Evolutionary conservation across 148 eudicot species (phyloP), one percentile per base, ranked within the genome.

Genomic region (Silene uniflora): DNA sequence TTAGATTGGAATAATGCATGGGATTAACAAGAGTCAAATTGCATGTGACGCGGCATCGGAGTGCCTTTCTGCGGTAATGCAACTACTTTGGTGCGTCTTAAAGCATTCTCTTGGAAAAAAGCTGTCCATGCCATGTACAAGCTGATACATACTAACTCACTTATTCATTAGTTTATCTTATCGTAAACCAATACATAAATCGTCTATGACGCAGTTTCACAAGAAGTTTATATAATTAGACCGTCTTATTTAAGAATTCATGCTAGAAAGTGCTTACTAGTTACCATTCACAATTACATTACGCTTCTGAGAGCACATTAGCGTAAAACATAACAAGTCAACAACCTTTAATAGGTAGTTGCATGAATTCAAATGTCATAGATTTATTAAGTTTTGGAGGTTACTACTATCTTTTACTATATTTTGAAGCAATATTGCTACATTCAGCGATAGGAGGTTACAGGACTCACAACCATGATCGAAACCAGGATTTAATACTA

Each of bases 1-100:
- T 39, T 11, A 52, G 55, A 49, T 49, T 49, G 55, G 55, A 49
- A 72, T 72, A 19, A 25, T 64, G 17, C 56, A 63, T 63, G 35
- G 7, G 35, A 25, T 63, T 63, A 25, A 23, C 17, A 27, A 47
- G 72, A 69, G 72, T 69, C 72, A 44, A 69, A 23, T 47, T 69
- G 13, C 35, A 47, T 47, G 73, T 69, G 22, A 69, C 59, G 73
- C 73, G 73, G 27, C 73, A 11, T 22, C 21, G n/a, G 25, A 19
- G 13, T 7, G 2, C 64, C 64, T 61, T 61, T 61, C 29, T 21
- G 64, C 64, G 64, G 11, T 52, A 52, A 12, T 52, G 56, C 56
- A 12, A 12, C 17, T 52, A 52, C 56, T 52, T 52, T 52, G 56
- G 56, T 52, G 56, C 56, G 56, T 52, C 56, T 52, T 52, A 52